Percentiles rank a stretch among this genome's conserved stretches.
phyloP scores from a whole-genome alignment of 768 basidiomycete genomes.

The Naematelia aurantialba region DNA sequence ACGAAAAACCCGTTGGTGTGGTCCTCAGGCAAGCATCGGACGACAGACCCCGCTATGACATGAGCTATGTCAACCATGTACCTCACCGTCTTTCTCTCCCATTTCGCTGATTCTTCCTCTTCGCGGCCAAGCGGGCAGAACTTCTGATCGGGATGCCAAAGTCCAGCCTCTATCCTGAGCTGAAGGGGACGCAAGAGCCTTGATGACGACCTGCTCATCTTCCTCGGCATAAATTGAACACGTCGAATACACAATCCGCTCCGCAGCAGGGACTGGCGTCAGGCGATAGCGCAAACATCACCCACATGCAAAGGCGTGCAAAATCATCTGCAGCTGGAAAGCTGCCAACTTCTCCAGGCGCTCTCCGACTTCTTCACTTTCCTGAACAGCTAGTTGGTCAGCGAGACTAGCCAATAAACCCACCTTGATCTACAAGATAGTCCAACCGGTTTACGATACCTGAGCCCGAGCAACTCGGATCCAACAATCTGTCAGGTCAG shows the following conservation, averaged over 20 bases:
- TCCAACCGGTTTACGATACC: constrained; percentile 88
- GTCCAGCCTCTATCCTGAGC: constrained; percentile 61
- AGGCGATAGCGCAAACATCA: constrained; percentile 5
- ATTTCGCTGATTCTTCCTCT: constrained; percentile 70
- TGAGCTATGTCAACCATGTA: neutral
- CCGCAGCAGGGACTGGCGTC: constrained; percentile 65
- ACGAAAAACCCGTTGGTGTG: constrained; percentile 95
- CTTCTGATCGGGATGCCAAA: constrained; percentile 64
- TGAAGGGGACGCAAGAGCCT: constrained; percentile 68
- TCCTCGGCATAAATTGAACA: constrained; percentile 88
- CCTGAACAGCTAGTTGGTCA: constrained; percentile 48
- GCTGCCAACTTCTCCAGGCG: constrained; percentile 76
- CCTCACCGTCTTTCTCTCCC: constrained; percentile 56
- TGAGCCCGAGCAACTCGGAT: constrained; percentile 94
- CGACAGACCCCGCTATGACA: constrained; percentile 50
- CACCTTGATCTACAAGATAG: constrained; percentile 72
- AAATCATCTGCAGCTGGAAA: constrained; percentile 87
- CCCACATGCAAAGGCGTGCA: constrained; percentile 92
- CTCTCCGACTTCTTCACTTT: constrained; percentile 56
- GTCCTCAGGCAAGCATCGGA: constrained; percentile 59
- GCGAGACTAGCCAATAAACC: constrained; percentile 19
- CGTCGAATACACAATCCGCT: constrained; percentile 92
- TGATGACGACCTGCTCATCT: constrained; percentile 84
- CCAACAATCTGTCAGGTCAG: constrained; percentile 63
- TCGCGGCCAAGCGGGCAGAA: constrained; percentile 76